Evolutionary conservation across 371 early-diverging fungal species (phyloP).

Genomic region (Lichtheimia corymbifera): DNA sequence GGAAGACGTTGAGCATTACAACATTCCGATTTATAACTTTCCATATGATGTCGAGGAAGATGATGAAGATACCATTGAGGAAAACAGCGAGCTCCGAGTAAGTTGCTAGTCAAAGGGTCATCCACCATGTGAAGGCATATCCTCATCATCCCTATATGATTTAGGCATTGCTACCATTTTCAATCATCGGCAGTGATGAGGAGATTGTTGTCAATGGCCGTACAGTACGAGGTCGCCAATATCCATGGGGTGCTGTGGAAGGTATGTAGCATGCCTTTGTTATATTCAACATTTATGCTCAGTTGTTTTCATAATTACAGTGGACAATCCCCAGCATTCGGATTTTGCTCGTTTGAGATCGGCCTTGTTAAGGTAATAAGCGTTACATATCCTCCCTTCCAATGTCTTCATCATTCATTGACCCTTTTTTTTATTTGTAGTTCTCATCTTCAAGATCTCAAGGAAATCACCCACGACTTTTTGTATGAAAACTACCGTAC

Average conservation of each 20-base stretch:
- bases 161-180: conserved; percentile 90
- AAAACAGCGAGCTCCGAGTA: conserved; percentile 90
- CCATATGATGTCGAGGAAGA: conserved; percentile 79
- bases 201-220: conserved; percentile 79
- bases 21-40: conserved; percentile 89
- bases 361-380: conserved; percentile 73
- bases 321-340: conserved; percentile 88
- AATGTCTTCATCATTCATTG: not conserved
- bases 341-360: conserved; percentile 96
- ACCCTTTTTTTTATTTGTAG: conserved; percentile 35
- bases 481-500: conserved; percentile 93
- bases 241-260: conserved; percentile 99
- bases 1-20: conserved; percentile 91
- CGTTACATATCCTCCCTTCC: not conserved
- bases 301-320: conserved; percentile 22
- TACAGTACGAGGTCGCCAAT: conserved; percentile 91
- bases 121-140: not conserved
- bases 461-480: conserved; percentile 82
- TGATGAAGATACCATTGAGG: conserved; percentile 93
- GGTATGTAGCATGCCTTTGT: conserved; percentile 20
- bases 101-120: not conserved
- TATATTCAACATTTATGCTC: not conserved
- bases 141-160: not conserved
- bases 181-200: conserved; percentile 96
- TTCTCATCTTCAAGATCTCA: conserved; percentile 93